Percentiles rank a stretch among this genome's conserved stretches.
phyloP scores from a whole-genome alignment of 345 rosid species.

The Lumnitzera racemosa region DNA sequence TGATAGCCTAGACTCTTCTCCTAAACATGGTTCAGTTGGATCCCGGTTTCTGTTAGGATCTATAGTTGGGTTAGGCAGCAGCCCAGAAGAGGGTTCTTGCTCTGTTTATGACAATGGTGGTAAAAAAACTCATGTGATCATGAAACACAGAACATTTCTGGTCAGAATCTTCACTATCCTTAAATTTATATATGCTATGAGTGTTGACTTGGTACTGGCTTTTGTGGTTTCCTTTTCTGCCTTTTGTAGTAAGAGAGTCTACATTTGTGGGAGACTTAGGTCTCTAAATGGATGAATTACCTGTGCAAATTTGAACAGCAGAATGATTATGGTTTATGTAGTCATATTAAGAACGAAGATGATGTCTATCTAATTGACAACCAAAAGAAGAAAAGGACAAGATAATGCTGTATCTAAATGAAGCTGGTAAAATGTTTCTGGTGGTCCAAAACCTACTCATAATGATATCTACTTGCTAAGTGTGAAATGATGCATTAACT shows the following conservation, averaged over 20 bases:
- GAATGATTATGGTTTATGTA: too few species aligned
- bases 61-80: slow-evolving; percentile 63
- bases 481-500: too few species aligned
- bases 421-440: too few species aligned
- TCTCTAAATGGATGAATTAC: too few species aligned
- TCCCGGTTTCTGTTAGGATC: slow-evolving; percentile 56
- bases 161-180: slow-evolving; percentile 59
- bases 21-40: slow-evolving; percentile 19
- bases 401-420: too few species aligned
- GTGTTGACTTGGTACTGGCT: slow-evolving; percentile 3
- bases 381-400: too few species aligned
- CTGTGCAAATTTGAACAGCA: too few species aligned
- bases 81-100: slow-evolving; percentile 77
- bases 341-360: too few species aligned
- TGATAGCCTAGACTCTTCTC: slow-evolving; percentile 14
- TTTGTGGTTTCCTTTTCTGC: slow-evolving; percentile 9
- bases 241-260: too few species aligned
- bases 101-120: slow-evolving; percentile 65
- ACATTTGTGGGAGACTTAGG: not conserved
- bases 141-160: slow-evolving; percentile 92
- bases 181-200: slow-evolving; percentile 15
- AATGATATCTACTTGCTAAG: too few species aligned
- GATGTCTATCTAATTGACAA: too few species aligned
- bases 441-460: too few species aligned
- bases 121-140: slow-evolving; percentile 70